Conservation (phyloP, 108 stramenopile genomes). For the Nannochloropsis oceanica region DNA sequence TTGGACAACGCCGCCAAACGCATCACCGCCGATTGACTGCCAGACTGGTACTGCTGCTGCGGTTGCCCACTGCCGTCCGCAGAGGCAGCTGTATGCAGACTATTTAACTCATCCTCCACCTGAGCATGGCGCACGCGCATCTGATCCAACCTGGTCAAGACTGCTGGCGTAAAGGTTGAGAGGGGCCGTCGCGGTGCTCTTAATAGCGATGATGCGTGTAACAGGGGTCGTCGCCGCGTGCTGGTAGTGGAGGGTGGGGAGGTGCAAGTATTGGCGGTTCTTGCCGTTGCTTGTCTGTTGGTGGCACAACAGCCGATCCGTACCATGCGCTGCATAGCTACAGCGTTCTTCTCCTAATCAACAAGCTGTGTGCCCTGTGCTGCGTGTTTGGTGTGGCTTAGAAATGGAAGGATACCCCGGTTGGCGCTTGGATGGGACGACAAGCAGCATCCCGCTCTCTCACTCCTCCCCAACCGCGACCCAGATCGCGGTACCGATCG, state of each 20-base stretch:
- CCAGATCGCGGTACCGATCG: no score
- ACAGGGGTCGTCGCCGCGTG: not conserved
- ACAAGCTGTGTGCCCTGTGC: no score
- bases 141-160: not conserved
- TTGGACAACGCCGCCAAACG: not conserved
- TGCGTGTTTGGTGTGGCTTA: no score
- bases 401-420: no score
- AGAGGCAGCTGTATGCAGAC: not conserved
- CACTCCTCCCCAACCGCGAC: no score
- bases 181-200: not conserved
- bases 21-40: not conserved
- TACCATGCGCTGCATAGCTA: no score
- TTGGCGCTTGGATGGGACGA: no score
- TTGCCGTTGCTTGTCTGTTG: no score
- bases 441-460: no score
- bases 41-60: not conserved
- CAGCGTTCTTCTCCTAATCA: no score
- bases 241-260: not conserved
- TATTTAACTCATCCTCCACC: not conserved
- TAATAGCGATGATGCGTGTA: not conserved
- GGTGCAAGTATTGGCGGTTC: no score
- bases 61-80: not conserved
- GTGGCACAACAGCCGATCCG: no score
- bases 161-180: not conserved
- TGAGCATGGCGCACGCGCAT: not conserved